phyloP scores from a whole-genome alignment of 1,284 basidiomycete species.

The Chalciporus sp. region DNA sequence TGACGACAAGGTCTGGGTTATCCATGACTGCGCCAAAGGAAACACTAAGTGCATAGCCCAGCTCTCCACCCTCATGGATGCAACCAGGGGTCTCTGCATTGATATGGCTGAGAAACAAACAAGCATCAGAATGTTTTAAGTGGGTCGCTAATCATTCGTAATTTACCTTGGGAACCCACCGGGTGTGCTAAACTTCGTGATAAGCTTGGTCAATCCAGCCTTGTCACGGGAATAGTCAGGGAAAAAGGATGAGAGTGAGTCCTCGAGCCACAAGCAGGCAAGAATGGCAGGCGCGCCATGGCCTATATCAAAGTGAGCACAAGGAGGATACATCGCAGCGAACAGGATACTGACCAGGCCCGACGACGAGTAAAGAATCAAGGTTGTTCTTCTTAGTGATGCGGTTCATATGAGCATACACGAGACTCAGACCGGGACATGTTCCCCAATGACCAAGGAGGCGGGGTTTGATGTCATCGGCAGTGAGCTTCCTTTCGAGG shows the following conservation, averaged over 20 bases:
- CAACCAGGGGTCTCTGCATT: constrained; percentile 83
- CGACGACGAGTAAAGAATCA: constrained; percentile 71
- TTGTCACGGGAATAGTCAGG: constrained; percentile 69
- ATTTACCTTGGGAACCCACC: constrained; percentile 65
- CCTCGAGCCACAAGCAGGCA: constrained; percentile 81
- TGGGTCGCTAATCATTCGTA: neutral
- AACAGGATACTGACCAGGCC: constrained; percentile 49
- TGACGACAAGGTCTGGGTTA: constrained; percentile 79
- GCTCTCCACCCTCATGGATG: constrained; percentile 90
- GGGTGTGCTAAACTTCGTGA: constrained; percentile 65
- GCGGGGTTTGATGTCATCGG: constrained; percentile 76
- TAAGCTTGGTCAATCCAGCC: constrained; percentile 65
- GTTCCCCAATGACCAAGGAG: constrained; percentile 81
- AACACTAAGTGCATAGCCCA: constrained; percentile 86
- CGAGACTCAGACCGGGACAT: constrained; percentile 75
- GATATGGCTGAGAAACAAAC: constrained; percentile 51
- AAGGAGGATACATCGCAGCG: accelerated
- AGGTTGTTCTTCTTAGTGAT: constrained; percentile 65
- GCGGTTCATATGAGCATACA: constrained; percentile 81
- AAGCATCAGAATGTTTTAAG: constrained; percentile 1
- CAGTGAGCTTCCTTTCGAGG: constrained; percentile 57
- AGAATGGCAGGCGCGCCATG: constrained; percentile 85
- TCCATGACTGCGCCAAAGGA: constrained; percentile 89
- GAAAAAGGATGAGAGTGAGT: constrained; percentile 73
- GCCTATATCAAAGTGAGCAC: constrained; percentile 38